Base-by-base conservation (phyloP, 2,329 filamentous ascomycete species). In the Sphaerulina vaccinii region DNA sequence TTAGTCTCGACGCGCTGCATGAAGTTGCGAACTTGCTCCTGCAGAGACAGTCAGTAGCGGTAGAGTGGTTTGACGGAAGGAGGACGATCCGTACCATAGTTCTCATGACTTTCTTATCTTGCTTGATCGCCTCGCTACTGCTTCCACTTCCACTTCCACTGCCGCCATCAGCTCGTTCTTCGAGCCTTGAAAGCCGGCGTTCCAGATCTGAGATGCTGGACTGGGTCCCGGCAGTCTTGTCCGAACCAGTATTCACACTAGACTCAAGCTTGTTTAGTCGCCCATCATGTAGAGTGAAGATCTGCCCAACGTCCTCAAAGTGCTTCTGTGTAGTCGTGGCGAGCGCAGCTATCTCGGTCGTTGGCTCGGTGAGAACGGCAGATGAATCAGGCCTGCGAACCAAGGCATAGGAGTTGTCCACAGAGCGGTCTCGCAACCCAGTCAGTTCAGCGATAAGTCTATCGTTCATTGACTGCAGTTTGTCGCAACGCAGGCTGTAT, bases 21-120 rank as follows among this genome's bases (percentile, higher is more conserved):
- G 23, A 29, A 38, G 15, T 19, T 32, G 29, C 39, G 48, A 6
- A 44, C n/a, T 33, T 43, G 23, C 15, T 50, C 38, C 32, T 43
- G 9, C 2, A 6, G 15, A 10, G 11, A 19, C n/a, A 23, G 22
- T 41, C 21, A 41, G 38, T 16, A 15, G 36, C 16, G 10, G 16
- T 9, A 16, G 16, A 18, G 5, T 5, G 36, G 8, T 13, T 5
- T 3, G 36, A 18, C 7, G 16, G 35, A 29, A 10, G 5, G 5
- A 3, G 18, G 5, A n/a, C 3, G 29, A 8, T 19, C n/a, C 36
- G 11, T 39, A 48, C 45, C 16, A 48, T 10, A 2, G 36, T 22
- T 38, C 24, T 27, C 24, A 27, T 27, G 24, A 10, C 24, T 10
- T 27, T 27, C 24, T 27, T 27, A 10, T 27, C 24, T 5, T 10